Evolutionary conservation across 2,329 filamentous ascomycete genomes (phyloP), one percentile per base, ranked within the genome.

Genomic region (Ophiostoma novo-ulmi): DNA sequence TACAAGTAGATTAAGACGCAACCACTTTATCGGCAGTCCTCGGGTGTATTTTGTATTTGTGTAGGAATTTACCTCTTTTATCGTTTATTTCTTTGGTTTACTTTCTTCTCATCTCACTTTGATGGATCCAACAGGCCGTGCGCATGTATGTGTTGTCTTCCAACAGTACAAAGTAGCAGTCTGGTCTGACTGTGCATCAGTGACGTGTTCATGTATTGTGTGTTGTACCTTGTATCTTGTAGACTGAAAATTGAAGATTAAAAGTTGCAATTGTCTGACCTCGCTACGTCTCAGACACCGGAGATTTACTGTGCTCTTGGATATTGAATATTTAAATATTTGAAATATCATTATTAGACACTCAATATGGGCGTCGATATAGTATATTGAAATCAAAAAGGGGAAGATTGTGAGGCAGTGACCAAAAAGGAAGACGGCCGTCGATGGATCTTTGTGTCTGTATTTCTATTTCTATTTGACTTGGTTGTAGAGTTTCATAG

Each of bases 261-360:
- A 31, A 31, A 22, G 52, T 26, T 55, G 6, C 26, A 22, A 14
- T 14, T 63, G 58, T 63, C 58, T 63, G 58, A 35, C 58, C 13
- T 63, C 58, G 58, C 58, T 63, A 63, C 58, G 58, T 63, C 58
- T 63, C 58, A 63, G 58, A 63, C 58, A 63, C 58, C 55, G 58
- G 58, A 63, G 13, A 63, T 63, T 63, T 63, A 63, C 58, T 35
- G 26, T 61, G 17, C 58, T 58, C 52, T 10, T 13, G 39, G 4
- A n/a, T 26, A 58, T 22, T 58, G n/a, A 20, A 48, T 4, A 26
- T 26, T 26, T 26, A 26, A 26, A 26, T 1, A 26, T 26, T 26
- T 26, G 26, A 26, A 26, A 26, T 26, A 26, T 26, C 26, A 26
- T 11, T 22, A 26, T 26, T 11, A 52, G 17, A 52, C 35, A 61